Conservation (phyloP, 192 early-diverging fungal genomes). For the Phlyctochytrium arcticum region DNA sequence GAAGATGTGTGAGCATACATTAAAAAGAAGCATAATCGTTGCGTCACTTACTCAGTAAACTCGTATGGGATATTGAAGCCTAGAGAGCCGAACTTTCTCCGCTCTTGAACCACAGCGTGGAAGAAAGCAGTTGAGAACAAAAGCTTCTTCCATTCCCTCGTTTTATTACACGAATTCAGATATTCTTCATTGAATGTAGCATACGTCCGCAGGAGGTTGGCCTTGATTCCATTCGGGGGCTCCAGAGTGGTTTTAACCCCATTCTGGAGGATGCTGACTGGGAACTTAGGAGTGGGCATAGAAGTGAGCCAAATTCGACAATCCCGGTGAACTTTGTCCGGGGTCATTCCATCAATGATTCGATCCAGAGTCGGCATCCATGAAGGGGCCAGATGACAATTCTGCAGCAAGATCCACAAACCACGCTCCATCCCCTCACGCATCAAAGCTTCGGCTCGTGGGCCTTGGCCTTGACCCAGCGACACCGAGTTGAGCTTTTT, state of each 20-base stretch:
- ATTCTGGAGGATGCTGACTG: constrained; percentile 57
- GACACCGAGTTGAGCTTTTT: constrained; percentile 54
- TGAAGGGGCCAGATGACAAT: constrained; percentile 55
- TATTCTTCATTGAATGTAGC: constrained; percentile 57
- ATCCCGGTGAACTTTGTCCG: constrained; percentile 56
- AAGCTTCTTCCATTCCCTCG: constrained; percentile 51
- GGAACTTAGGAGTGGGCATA: constrained; percentile 58
- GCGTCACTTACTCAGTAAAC: constrained; percentile 36
- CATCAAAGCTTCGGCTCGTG: constrained; percentile 53
- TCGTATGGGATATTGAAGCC: constrained; percentile 64
- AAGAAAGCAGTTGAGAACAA: constrained; percentile 56
- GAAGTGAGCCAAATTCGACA: constrained; percentile 57
- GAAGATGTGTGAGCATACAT: not conserved
- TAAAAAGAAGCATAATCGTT: not conserved
- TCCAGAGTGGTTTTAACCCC: constrained; percentile 60
- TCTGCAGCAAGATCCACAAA: constrained; percentile 55
- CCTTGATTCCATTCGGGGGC: constrained; percentile 59
- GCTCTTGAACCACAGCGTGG: constrained; percentile 57
- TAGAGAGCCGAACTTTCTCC: constrained; percentile 54
- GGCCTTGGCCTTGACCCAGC: constrained; percentile 58
- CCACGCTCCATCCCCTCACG: constrained; percentile 59
- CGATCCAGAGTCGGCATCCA: constrained; percentile 59
- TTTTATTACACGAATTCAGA: constrained; percentile 40
- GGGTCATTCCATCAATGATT: constrained; percentile 52
- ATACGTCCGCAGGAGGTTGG: constrained; percentile 53